These are phyloP conservation scores for Astrephomene gubernaculifera DNA, from an alignment of 139 green algal species.

Conservation along the genomic window DNA sequence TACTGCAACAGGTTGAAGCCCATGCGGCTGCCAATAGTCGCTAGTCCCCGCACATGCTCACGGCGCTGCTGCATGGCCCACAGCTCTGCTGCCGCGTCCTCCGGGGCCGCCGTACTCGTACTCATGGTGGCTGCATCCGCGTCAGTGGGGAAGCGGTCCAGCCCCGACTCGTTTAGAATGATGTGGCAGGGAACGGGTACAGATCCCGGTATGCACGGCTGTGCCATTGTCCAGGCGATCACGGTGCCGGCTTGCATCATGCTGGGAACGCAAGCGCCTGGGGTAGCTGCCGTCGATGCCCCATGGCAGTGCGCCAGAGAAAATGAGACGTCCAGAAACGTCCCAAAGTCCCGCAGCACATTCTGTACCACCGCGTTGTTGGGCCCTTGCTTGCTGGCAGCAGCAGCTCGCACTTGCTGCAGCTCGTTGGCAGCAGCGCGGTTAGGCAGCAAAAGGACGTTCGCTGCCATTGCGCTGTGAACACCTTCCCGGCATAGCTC, in stretches of 20 bases:
- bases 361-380: neutral
- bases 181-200: too few relatives aligned
- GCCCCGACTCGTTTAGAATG: too few relatives aligned
- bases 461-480: neutral
- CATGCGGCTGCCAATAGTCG: neutral
- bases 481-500: neutral
- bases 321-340: slow-evolving; percentile 30
- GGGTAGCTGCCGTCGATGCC: too few relatives aligned
- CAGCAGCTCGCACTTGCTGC: neutral
- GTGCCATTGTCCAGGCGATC: too few relatives aligned
- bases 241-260: too few relatives aligned
- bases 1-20: slow-evolving; percentile 13
- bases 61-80: neutral
- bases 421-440: neutral
- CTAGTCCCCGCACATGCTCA: neutral
- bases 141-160: too few relatives aligned
- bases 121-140: too few relatives aligned
- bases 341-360: slow-evolving; percentile 25
- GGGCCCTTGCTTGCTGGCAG: neutral
- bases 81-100: too few relatives aligned
- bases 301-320: too few relatives aligned
- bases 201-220: too few relatives aligned
- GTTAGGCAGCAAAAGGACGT: slow-evolving; percentile 4
- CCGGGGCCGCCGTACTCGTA: too few relatives aligned
- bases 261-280: too few relatives aligned